These are phyloP conservation scores for Saprolegnia diclina DNA, from an alignment of 352 stramenopile species.

Conservation along the genomic window DNA sequence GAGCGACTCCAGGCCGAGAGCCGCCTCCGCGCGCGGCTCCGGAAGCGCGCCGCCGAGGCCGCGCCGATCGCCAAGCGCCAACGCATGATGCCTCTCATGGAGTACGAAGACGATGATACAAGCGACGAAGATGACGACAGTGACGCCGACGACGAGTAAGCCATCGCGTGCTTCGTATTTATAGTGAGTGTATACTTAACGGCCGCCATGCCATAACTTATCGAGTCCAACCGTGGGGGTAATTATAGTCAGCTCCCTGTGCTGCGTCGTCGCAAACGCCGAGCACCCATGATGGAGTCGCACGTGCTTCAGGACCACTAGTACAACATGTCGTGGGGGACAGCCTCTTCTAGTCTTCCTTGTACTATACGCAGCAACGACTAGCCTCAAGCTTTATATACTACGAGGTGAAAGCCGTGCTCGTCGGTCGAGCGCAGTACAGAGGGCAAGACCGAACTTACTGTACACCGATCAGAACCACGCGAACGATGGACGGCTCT, in stretches of 20 bases:
- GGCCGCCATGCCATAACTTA: not conserved
- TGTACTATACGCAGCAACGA: too few relatives aligned
- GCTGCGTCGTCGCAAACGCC: too few relatives aligned
- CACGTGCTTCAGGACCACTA: too few relatives aligned
- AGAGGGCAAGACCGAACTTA: too few relatives aligned
- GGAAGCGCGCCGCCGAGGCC: not conserved
- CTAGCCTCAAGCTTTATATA: too few relatives aligned
- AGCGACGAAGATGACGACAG: not conserved
- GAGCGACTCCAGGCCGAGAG: not conserved
- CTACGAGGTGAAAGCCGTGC: too few relatives aligned
- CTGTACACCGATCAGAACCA: too few relatives aligned
- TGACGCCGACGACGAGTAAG: not conserved
- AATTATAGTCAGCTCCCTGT: not conserved
- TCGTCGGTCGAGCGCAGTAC: too few relatives aligned
- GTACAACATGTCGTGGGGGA: too few relatives aligned
- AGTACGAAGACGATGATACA: constrained; percentile 2
- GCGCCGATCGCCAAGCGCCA: not conserved
- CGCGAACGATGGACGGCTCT: too few relatives aligned
- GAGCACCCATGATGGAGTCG: too few relatives aligned
- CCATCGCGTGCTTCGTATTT: not conserved
- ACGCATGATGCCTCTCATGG: constrained; percentile 1
- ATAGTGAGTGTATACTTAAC: not conserved
- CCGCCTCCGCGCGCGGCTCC: not conserved
- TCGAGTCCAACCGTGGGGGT: not conserved
- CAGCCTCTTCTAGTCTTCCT: too few relatives aligned